phyloP scores from a whole-genome alignment of 108 stramenopile species.

The Fragilaria crotonensis region DNA sequence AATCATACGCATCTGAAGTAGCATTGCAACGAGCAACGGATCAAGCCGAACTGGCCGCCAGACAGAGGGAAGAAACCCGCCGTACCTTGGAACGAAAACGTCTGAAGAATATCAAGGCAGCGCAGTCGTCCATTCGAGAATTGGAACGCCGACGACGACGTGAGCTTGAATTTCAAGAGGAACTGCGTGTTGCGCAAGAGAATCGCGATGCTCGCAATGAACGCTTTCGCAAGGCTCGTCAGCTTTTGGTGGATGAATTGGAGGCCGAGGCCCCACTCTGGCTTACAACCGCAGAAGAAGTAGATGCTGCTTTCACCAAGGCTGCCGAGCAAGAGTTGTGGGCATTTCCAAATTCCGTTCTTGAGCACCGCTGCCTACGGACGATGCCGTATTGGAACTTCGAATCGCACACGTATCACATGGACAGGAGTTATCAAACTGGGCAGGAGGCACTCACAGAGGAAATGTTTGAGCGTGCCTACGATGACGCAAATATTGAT shows the following conservation, averaged over 20 bases:
- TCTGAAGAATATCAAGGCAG: constrained; percentile 55
- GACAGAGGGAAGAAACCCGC: constrained; percentile 24
- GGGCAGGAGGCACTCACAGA: constrained; percentile 51
- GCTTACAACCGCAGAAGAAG: constrained; percentile 76
- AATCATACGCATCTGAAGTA: constrained; percentile 57
- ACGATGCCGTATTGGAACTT: constrained; percentile 81
- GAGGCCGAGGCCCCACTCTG: constrained; percentile 69
- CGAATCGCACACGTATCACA: constrained; percentile 66
- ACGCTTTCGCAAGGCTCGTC: constrained; percentile 41
- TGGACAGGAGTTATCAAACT: constrained; percentile 57
- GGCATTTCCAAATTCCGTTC: constrained; percentile 49
- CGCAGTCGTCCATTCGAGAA: constrained; percentile 44
- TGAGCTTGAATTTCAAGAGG: constrained; percentile 47
- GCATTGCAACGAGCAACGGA: constrained; percentile 42
- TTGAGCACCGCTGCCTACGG: too few relatives aligned
- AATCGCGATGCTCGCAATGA: constrained; percentile 46
- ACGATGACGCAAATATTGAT: constrained; percentile 60
- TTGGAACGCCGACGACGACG: constrained; percentile 37
- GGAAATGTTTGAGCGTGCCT: constrained; percentile 49
- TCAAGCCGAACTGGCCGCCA: constrained; percentile 34
- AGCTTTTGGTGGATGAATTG: constrained; percentile 63
- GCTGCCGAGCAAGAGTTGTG: constrained; percentile 63
- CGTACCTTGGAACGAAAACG: constrained; percentile 62
- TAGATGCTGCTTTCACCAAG: constrained; percentile 63
- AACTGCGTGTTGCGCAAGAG: constrained; percentile 43